Conservation (phyloP, 176 grass and related monocot species). For the Panicum miliaceum region DNA sequence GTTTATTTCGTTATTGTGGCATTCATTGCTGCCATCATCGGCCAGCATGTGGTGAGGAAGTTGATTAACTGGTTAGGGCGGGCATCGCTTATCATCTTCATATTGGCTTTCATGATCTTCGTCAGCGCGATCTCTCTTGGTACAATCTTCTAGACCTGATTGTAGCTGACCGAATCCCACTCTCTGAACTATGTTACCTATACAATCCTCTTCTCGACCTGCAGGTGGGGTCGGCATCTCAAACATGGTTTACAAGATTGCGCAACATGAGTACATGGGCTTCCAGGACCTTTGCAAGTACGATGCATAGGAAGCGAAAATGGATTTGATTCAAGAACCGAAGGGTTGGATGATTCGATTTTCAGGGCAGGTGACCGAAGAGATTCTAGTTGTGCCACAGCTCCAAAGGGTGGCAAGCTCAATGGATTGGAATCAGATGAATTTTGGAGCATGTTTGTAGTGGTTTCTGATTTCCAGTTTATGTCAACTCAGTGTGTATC, state of each 20-base stretch:
- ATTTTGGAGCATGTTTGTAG: constrained; percentile 26
- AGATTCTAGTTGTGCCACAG: not conserved
- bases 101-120: constrained; percentile 84
- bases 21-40: constrained; percentile 71
- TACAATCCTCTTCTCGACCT: not conserved
- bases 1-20: constrained; percentile 62
- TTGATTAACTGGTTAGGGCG: constrained; percentile 73
- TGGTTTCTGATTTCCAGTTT: constrained; percentile 9
- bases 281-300: constrained; percentile 91
- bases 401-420: not conserved
- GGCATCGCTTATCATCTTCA: constrained; percentile 95
- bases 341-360: constrained; percentile 7
- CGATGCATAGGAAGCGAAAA: constrained; percentile 42
- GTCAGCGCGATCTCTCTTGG: constrained; percentile 86
- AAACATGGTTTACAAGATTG: constrained; percentile 75
- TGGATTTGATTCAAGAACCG: constrained; percentile 6
- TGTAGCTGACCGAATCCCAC: not conserved
- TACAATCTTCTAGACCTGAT: constrained; percentile 28
- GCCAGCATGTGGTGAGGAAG: constrained; percentile 77
- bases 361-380: constrained; percentile 9
- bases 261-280: constrained; percentile 77
- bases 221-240: constrained; percentile 87
- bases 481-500: not conserved
- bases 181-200: not conserved
- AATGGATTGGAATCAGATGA: constrained; percentile 1